Evolutionary conservation across 2,329 filamentous ascomycete species (phyloP).

Genomic region (Cryphonectria nitschkei): DNA sequence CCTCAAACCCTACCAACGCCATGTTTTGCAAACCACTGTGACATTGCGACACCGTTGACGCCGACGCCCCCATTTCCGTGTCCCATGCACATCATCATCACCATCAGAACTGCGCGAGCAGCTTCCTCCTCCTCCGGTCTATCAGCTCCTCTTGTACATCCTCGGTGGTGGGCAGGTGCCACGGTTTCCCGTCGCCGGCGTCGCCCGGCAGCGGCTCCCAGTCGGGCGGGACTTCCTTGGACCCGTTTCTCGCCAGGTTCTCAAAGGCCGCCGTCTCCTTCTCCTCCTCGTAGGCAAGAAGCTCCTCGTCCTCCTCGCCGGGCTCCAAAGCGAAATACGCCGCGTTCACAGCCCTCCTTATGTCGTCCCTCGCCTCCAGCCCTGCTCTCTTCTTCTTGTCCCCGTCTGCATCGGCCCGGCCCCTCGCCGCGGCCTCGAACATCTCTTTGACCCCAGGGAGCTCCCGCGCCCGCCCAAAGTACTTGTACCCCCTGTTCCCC

Average conservation of each 20-base stretch:
- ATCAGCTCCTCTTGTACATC: constrained; percentile 95
- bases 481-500: constrained; percentile 88
- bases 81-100: neutral
- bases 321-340: constrained; percentile 95
- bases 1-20: constrained; percentile 24
- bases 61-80: no score
- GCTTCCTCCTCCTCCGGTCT: constrained; percentile 78
- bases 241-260: constrained; percentile 59
- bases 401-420: constrained; percentile 49
- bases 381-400: constrained; percentile 57
- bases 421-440: constrained; percentile 76
- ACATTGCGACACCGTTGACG: neutral
- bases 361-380: constrained; percentile 68
- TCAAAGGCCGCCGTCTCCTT: constrained; percentile 84
- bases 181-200: constrained; percentile 77
- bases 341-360: constrained; percentile 81
- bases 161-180: constrained; percentile 83
- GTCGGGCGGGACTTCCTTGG: constrained; percentile 57
- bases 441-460: constrained; percentile 95
- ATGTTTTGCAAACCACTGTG: constrained; percentile 17
- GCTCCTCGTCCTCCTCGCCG: constrained; percentile 83
- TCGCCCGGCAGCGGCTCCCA: constrained; percentile 92
- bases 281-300: constrained; percentile 78
- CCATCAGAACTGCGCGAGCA: constrained; percentile 76
- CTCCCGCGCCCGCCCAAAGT: constrained; percentile 89